These are phyloP conservation scores for Candida sanyaensis DNA, from an alignment of 1,139 yeast genomes.

Conservation along the genomic window DNA sequence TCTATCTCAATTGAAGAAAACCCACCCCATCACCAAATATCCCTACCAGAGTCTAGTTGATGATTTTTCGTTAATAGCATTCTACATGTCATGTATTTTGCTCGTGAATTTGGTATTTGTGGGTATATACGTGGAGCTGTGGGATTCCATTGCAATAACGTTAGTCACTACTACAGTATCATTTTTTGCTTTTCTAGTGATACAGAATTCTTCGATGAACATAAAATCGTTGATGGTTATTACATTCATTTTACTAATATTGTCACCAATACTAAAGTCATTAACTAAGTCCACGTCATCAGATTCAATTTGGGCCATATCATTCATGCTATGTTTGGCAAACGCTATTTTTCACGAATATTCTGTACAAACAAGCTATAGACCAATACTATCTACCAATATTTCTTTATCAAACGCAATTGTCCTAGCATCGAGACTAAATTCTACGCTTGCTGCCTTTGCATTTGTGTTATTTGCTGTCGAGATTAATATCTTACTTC, in stretches of 20 bases:
- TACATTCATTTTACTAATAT: constrained; percentile 66
- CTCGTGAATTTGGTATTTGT: constrained; percentile 64
- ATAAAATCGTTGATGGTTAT: constrained; percentile 68
- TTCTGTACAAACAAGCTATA: constrained; percentile 43
- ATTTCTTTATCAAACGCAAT: constrained; percentile 84
- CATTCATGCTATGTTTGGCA: constrained; percentile 72
- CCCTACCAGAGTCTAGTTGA: constrained; percentile 60
- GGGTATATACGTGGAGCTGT: constrained; percentile 49
- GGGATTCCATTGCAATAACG: constrained; percentile 47
- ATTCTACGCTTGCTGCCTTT: constrained; percentile 75
- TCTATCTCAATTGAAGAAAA: constrained; percentile 73
- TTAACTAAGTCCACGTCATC: constrained; percentile 87
- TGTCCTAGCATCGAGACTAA: constrained; percentile 82
- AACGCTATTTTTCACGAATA: constrained; percentile 73
- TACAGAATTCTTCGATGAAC: constrained; percentile 12
- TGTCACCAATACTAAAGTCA: constrained; percentile 89
- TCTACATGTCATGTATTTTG: constrained; percentile 64
- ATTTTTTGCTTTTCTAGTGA: constrained; percentile 26
- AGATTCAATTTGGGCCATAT: constrained; percentile 93
- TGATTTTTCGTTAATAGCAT: constrained; percentile 70
- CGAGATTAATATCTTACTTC: constrained; percentile 71
- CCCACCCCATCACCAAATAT: constrained; percentile 71
- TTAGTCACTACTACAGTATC: constrained; percentile 24
- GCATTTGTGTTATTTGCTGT: constrained; percentile 77
- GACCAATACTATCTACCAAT: constrained; percentile 78